Base-by-base conservation (phyloP, 345 rosid species). In the Eucalyptus sp. region DNA sequence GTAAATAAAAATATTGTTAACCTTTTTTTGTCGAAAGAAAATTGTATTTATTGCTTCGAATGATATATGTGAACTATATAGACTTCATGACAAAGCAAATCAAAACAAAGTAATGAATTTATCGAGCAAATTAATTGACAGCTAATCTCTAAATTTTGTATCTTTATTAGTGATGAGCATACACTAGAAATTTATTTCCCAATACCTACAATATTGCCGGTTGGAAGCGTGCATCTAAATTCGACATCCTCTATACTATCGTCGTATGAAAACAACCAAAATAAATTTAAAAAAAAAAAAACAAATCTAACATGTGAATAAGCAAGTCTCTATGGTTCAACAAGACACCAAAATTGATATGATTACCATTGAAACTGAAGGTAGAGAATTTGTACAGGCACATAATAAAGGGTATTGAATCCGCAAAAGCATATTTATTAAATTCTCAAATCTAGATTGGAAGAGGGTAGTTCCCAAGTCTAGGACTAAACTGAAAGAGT, bases 61-160 rank as follows among this genome's bases (percentile, higher is more conserved):
- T 11, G n/a, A 60, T 60, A 11, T 3, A 25, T 60, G n/a, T 25
- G 66, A 25, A 60, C 15, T 27, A 60, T 29, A 60, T 60, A 60
- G 7, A 25, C 3, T 60, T 60, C 66, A 27, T 60, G 15, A 13
- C 14, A 60, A 60, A 60, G 66, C 66, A 60, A 25, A 60, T 60
- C n/a, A 25, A 60, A 27, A 60, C 66, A 60, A 27, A 60, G 31
- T 60, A 60, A 60, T 51, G 56, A 25, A 27, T 27, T 60, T 25
- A 25, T 27, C 7, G 1, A 12, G 1, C 13, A 27, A 60, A 27
- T 27, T 22, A 22, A 56, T 56, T 2, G 1, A 56, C 0, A 6
- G 2, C 2, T 22, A 3, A 56, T 4, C 60, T 22, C 11, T 20
- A 22, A 8, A 60, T 60, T 27, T 60, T 13, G 7, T 60, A 25